Conservation (phyloP, 805 yeast species). For the Sugiyamaella smithiae region DNA sequence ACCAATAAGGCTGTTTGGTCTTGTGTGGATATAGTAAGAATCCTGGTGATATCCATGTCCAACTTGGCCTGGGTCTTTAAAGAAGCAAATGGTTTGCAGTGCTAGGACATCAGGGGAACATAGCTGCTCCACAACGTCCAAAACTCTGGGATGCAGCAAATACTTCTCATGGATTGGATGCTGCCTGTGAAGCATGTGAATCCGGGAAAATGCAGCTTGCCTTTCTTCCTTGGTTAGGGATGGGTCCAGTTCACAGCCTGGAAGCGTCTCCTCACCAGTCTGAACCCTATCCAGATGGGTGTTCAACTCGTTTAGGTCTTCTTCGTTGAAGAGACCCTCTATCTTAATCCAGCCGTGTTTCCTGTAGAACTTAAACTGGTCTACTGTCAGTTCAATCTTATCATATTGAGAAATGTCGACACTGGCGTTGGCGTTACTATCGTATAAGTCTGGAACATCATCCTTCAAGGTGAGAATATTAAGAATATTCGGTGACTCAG, state of each 20-base stretch:
- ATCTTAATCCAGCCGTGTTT: slow-evolving; percentile 2
- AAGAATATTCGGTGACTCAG: background rate
- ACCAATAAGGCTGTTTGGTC: background rate
- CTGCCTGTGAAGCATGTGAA: background rate
- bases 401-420: background rate
- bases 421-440: background rate
- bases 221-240: background rate
- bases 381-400: background rate
- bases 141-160: background rate
- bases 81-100: slow-evolving; percentile 2
- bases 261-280: background rate
- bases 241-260: background rate
- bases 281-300: background rate
- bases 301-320: background rate
- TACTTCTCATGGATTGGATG: slow-evolving; percentile 3
- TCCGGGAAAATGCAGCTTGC: slow-evolving; percentile 1
- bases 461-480: background rate
- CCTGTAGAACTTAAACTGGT: background rate
- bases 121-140: background rate
- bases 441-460: background rate
- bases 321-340: background rate
- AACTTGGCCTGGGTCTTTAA: slow-evolving; percentile 4
- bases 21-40: slow-evolving; percentile 3
- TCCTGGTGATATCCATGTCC: slow-evolving; percentile 2
- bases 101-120: background rate